Evolutionary conservation across 306 rosid species (phyloP).

Genomic region (Styphnolobium japonicum): DNA sequence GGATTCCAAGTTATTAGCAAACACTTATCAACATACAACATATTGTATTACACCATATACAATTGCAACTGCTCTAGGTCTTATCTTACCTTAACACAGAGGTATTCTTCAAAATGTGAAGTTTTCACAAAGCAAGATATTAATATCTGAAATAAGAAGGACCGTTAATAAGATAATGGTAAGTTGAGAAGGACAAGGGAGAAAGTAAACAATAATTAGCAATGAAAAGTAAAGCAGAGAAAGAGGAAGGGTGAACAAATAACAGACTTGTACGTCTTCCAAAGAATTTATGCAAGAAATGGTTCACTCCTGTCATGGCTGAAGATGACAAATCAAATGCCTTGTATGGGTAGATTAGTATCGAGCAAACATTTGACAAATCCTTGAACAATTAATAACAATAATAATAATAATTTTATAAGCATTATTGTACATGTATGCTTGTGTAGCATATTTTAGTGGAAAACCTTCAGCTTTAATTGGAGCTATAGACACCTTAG

Average conservation of each 20-base stretch:
- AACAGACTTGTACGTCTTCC: neutral
- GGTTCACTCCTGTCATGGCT: too few relatives aligned
- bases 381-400: neutral
- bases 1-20: neutral
- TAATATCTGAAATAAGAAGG: constrained; percentile 64
- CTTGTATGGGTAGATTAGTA: neutral
- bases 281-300: neutral
- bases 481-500: neutral
- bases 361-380: neutral
- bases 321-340: neutral
- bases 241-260: neutral
- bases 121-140: constrained; percentile 98
- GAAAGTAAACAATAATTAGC: neutral
- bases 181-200: neutral
- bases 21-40: neutral
- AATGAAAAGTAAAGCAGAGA: neutral
- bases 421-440: neutral
- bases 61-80: neutral
- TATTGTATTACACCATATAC: neutral
- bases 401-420: neutral
- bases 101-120: constrained; percentile 91
- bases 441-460: neutral
- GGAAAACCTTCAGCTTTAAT: neutral
- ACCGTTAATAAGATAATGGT: constrained; percentile 10
- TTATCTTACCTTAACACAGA: constrained; percentile 81